Evolutionary conservation across 805 yeast genomes (phyloP).

Genomic region (Komagataella mondaviorum): DNA sequence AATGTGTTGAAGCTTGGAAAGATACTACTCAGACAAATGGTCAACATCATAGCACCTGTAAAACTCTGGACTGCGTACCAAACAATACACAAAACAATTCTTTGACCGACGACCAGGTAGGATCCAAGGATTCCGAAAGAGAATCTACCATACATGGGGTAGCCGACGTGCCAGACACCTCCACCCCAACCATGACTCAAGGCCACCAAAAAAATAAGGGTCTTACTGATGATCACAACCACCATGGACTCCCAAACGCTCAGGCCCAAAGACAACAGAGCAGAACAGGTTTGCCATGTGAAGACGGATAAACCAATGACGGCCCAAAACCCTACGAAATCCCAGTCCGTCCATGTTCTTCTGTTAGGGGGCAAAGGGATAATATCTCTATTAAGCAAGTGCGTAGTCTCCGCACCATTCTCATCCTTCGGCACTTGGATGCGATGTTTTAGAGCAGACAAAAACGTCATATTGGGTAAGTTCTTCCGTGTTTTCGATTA

Average conservation of each 20-base stretch:
- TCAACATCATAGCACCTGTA: conserved; percentile 30
- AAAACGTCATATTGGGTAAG: neutral
- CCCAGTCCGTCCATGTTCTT: conserved; percentile 31
- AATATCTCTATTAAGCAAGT: conserved; percentile 15
- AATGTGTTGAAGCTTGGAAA: conserved; percentile 23
- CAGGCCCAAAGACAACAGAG: conserved; percentile 29
- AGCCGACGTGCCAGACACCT: conserved; percentile 34
- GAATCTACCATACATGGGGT: conserved; percentile 27
- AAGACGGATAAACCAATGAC: conserved; percentile 13
- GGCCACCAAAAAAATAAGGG: conserved; percentile 27
- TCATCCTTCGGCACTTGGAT: neutral
- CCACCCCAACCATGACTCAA: conserved; percentile 35
- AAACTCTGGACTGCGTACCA: conserved; percentile 33
- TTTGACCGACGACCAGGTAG: conserved; percentile 25
- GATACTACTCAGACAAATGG: conserved; percentile 22
- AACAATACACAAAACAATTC: conserved; percentile 29
- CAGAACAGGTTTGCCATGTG: conserved; percentile 27
- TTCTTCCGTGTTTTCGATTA: neutral
- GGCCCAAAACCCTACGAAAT: conserved; percentile 28
- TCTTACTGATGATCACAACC: conserved; percentile 30
- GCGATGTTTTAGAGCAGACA: neutral
- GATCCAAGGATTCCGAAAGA: conserved; percentile 35
- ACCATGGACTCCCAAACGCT: conserved; percentile 32
- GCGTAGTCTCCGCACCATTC: neutral
- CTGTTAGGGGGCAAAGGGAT: conserved; percentile 29